Base-by-base conservation (phyloP, 2,329 filamentous ascomycete species). In the Massarina eburnea region DNA sequence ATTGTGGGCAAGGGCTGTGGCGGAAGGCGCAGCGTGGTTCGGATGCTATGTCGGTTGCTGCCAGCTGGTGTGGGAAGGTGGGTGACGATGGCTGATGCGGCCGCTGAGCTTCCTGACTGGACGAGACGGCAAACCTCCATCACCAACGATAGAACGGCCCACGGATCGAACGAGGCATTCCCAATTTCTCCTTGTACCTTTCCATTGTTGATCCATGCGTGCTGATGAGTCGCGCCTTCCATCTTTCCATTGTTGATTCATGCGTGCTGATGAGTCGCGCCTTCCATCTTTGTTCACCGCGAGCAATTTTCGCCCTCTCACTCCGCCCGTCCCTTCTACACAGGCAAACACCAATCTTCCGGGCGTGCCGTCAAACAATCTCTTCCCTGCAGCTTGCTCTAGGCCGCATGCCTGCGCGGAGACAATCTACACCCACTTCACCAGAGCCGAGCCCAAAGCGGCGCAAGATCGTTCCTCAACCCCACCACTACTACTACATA, bases 31-130 rank as follows among this genome's bases (percentile, higher is more conserved):
- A 21, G 30, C 6, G 6, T 33, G 30, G 17, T 18, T 40, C 4
- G 12, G 19, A 49, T 45, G 40, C 43, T 39, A 15, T 33, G 6
- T 15, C 20, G n/a, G n/a, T n/a, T n/a, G n/a, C n/a, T n/a, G n/a
- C 39, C 46, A 43, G 42, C 42, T 44, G 51, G 20, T 43, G 43
- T 41, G 40, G 49, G 47, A 34, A 44, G 45, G 56, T 58, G 58
- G 45, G 56, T 58, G 58, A 57, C 54, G 49, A 53, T 54, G 57
- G 55, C 49, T 45, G 50, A 52, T 64, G 62, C 62, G 62, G 62
- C 59, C 64, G 56, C 58, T 59, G 48, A 47, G 61, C 59, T 48
- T 57, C 60, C 49, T 63, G 58, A 67, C 49, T 67, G 62, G 64
- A 59, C 54, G 38, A 54, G 53, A 49, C 38, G 39, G 48, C 50